phyloP scores from a whole-genome alignment of 306 rosid genomes.

The Macrotyloma uniflorum region DNA sequence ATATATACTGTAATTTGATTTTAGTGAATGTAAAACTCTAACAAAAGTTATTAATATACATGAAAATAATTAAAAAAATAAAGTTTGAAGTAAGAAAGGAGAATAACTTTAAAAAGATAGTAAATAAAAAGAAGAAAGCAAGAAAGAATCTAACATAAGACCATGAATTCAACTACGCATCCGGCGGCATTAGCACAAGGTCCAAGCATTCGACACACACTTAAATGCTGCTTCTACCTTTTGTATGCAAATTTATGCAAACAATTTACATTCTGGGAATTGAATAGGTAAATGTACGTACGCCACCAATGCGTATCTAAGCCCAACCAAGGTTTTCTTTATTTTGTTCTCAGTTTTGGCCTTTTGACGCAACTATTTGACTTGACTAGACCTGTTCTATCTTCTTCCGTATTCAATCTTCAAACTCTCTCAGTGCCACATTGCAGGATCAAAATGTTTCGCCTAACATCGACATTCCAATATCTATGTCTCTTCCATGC shows the following conservation, averaged over 20 bases:
- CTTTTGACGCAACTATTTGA: constrained; percentile 22
- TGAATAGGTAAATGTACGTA: background rate
- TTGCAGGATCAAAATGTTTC: constrained; percentile 6
- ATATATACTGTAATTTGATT: no score
- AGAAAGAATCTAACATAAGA: background rate
- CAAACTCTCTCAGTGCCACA: constrained; percentile 29
- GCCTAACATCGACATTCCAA: background rate
- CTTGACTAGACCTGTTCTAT: constrained; percentile 49
- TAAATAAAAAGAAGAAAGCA: background rate
- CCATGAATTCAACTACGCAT: background rate
- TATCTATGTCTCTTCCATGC: background rate
- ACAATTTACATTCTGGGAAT: background rate
- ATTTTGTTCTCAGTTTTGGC: background rate
- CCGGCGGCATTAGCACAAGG: constrained; percentile 27
- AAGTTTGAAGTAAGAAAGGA: background rate
- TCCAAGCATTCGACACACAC: background rate
- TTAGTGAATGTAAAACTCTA: no score
- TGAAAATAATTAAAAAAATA: background rate
- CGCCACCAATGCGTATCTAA: background rate
- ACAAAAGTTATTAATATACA: no score
- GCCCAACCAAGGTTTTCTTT: no score
- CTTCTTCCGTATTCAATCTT: constrained; percentile 39
- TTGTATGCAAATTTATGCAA: background rate
- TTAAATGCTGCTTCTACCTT: background rate
- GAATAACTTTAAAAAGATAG: no score